Evolutionary conservation across 257 asterid species (phyloP).

Genomic region (Fraxinus anomala): DNA sequence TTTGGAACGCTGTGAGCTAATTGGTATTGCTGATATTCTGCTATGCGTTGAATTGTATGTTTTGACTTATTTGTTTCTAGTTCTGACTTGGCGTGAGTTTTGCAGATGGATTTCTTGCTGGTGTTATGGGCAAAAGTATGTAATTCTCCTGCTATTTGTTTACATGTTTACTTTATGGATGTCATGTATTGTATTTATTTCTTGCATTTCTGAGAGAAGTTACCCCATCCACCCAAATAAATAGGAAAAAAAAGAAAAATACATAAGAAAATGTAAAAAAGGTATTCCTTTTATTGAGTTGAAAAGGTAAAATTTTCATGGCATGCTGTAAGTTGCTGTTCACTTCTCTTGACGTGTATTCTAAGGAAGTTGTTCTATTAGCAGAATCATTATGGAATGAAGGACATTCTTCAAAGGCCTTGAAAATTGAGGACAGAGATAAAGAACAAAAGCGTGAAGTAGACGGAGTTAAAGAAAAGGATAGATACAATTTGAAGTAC

Average conservation of each 20-base stretch:
- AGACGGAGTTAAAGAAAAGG: conserved; percentile 85
- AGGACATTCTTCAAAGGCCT: conserved; percentile 68
- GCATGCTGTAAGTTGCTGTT: not conserved
- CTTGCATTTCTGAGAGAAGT: not conserved
- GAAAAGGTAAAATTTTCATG: not conserved
- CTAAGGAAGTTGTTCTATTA: conserved; percentile 32
- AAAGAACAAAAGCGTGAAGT: conserved; percentile 78
- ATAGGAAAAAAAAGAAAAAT: not conserved
- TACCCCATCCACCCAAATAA: not conserved
- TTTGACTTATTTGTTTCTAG: conserved; percentile 7
- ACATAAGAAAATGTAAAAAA: not conserved
- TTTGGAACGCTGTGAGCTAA: conserved; percentile 86
- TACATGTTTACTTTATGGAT: not conserved
- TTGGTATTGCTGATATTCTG: conserved; percentile 52
- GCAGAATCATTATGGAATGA: conserved; percentile 85
- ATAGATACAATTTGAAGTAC: conserved; percentile 71
- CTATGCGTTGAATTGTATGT: conserved; percentile 18
- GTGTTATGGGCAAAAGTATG: conserved; percentile 95
- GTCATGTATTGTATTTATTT: conserved; percentile 6
- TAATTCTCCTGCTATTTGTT: conserved; percentile 21
- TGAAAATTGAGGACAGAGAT: conserved; percentile 70
- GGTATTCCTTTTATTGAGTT: not conserved
- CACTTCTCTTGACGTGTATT: conserved; percentile 15
- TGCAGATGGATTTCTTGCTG: conserved; percentile 95
- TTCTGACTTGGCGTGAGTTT: conserved; percentile 41